Evolutionary conservation across 2,329 filamentous ascomycete species (phyloP).

Genomic region (Cladosporium colombiae): DNA sequence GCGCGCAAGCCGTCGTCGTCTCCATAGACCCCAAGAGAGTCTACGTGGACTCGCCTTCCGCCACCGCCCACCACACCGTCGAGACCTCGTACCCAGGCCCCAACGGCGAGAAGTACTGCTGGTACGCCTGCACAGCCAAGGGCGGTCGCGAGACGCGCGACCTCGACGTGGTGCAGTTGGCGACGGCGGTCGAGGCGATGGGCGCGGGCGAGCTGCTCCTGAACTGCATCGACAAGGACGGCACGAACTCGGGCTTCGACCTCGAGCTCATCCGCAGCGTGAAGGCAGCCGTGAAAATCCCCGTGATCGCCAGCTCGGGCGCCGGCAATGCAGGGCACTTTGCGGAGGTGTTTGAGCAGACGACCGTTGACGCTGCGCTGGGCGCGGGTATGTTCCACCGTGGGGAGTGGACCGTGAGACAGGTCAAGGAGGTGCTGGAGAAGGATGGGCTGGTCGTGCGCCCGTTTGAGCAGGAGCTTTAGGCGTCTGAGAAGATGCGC

Average conservation of each 20-base stretch:
- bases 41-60: constrained; percentile 69
- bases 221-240: constrained; percentile 97
- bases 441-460: constrained; percentile 75
- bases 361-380: constrained; percentile 84
- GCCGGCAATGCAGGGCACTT: constrained; percentile 89
- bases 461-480: constrained; percentile 63
- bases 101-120: constrained; percentile 78
- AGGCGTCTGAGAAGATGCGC: neutral
- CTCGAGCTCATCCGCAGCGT: constrained; percentile 87
- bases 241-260: constrained; percentile 92
- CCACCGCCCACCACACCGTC: constrained; percentile 75
- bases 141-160: constrained; percentile 93
- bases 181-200: constrained; percentile 90
- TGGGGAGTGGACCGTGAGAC: constrained; percentile 88
- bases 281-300: constrained; percentile 83
- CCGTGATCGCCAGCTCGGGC: constrained; percentile 92
- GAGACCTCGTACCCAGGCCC: constrained; percentile 70
- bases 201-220: constrained; percentile 90
- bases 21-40: constrained; percentile 91
- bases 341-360: constrained; percentile 82
- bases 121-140: constrained; percentile 98
- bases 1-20: constrained; percentile 94
- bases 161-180: constrained; percentile 86
- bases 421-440: constrained; percentile 83
- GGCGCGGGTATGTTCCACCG: constrained; percentile 98